phyloP scores from a whole-genome alignment of 345 rosid genomes.

The Gossypium thurberi region DNA sequence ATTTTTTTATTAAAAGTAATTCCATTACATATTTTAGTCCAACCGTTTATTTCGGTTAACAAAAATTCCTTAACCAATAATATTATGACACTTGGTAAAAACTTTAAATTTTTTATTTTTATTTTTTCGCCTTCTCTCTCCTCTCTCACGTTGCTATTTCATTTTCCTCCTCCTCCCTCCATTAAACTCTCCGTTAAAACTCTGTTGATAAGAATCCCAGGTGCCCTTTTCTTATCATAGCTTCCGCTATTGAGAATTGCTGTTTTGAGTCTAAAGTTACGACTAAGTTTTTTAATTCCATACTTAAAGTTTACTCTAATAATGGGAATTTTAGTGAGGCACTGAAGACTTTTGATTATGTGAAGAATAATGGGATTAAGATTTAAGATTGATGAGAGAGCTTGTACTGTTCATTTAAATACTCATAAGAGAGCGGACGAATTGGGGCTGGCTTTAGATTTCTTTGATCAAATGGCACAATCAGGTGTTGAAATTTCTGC shows the following conservation, averaged over 20 bases:
- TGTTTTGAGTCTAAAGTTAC: constrained; percentile 23
- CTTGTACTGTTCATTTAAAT: constrained; percentile 47
- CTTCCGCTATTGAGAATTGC: constrained; percentile 29
- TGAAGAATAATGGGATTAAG: constrained; percentile 26
- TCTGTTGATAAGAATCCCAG: constrained; percentile 21
- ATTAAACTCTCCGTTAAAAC: too few relatives aligned
- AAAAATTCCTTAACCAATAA: too few relatives aligned
- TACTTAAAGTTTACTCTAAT: constrained; percentile 47
- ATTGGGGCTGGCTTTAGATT: constrained; percentile 22
- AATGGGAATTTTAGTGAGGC: constrained; percentile 29
- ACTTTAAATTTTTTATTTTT: too few relatives aligned
- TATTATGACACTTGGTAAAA: too few relatives aligned
- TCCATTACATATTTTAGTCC: too few relatives aligned
- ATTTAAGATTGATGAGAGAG: constrained; percentile 43
- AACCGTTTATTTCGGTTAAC: too few relatives aligned
- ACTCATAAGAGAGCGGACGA: constrained; percentile 30
- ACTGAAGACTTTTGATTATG: constrained; percentile 36
- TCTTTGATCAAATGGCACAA: constrained; percentile 42
- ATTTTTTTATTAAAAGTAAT: too few relatives aligned
- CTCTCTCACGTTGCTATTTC: too few relatives aligned
- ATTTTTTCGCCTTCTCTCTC: too few relatives aligned
- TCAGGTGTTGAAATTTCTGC: constrained; percentile 33
- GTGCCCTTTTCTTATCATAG: constrained; percentile 39
- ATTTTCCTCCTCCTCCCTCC: too few relatives aligned
- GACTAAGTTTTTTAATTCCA: constrained; percentile 39